Base-by-base conservation (phyloP, 371 early-diverging fungal genomes). In the Syncephalastrum racemosum region DNA sequence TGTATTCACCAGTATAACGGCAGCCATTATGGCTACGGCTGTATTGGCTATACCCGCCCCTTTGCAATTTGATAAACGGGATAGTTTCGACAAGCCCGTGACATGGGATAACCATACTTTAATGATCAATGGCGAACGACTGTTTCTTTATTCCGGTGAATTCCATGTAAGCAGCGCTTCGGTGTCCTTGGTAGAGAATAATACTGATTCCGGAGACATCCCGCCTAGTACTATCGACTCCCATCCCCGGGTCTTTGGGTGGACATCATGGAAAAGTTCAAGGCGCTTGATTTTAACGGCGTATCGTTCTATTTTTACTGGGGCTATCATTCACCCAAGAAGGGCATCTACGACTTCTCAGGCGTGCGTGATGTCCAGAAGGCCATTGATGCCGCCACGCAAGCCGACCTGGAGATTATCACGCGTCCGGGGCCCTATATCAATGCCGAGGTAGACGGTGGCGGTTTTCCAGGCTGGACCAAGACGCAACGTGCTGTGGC, bases 371-470 rank as follows among this genome's bases (percentile, higher is more conserved):
- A 60, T 40, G 45, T 60, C 24, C 47, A 60, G 48, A 42, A 48
- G 20, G n/a, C 50, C n/a, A 36, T 60, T 14, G 42, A 55, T 39
- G 16, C 52, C 45, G 58, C 52, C 16, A 43, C 50, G 13, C 52
- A 58, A 19, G 48, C 52, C 18, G 58, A 52, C 1, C 52, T 58
- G 6, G 50, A 58, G 15, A 36, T 58, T 23, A 51, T 52, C 31
- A 46, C 58, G 7, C 58, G 58, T 2, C 58, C 58, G 19, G 58
- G 58, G 27, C 58, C 58, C 12, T 58, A 58, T 23, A 58, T 58
- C 52, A 51, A 52, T 51, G 51, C 18, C 10, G 36, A 31, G 36
- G 36, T 31, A 2, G 59, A 59, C 25, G 51, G 46, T n/a, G 59
- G 59, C 22, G 59, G 59, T 23, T 52, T 59, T 40, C 59, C 59